These are phyloP conservation scores for Rosa multiflora DNA, from an alignment of 306 rosid genomes.

Conservation along the genomic window DNA sequence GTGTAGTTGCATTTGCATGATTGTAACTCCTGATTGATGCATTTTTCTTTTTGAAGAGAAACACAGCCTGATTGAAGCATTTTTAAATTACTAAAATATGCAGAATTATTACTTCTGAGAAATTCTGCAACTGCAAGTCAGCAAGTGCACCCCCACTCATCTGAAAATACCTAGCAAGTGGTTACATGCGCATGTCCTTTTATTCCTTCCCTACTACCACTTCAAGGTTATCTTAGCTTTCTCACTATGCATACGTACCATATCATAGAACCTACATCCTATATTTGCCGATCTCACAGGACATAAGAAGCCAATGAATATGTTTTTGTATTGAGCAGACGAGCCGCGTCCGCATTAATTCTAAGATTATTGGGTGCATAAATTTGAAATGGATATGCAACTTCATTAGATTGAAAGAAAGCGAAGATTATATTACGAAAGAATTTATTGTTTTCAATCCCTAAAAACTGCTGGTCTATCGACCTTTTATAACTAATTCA, in stretches of 20 bases:
- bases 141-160: constrained; percentile 9
- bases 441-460: background rate
- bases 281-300: background rate
- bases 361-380: background rate
- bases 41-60: background rate
- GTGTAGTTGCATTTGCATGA: background rate
- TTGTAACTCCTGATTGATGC: constrained; percentile 5
- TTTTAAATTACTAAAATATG: background rate
- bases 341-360: background rate
- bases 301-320: background rate
- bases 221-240: background rate
- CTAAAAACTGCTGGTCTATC: background rate
- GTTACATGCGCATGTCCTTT: constrained; percentile 9
- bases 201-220: background rate
- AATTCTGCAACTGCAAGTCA: background rate
- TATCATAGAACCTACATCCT: background rate
- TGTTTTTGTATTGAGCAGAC: background rate
- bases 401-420: background rate
- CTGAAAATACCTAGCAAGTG: background rate
- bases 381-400: background rate
- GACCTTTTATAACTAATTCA: background rate
- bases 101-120: background rate
- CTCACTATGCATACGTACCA: background rate
- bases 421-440: no score
- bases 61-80: background rate